Conservation (phyloP, 2,329 filamentous ascomycete species). For the Botrytis paeoniae region DNA sequence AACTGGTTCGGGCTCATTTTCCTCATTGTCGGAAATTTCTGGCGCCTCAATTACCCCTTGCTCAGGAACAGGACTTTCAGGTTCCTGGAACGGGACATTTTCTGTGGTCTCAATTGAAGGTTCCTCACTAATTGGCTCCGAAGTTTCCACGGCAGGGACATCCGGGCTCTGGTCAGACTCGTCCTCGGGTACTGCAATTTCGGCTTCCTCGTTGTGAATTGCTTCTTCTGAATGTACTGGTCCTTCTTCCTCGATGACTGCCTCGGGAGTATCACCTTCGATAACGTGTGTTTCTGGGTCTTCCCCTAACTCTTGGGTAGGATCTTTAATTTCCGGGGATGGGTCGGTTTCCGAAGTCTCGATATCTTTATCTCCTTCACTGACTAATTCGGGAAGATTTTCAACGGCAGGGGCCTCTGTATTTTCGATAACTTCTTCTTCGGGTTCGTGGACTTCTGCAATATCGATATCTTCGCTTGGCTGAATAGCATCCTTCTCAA, state of each 20-base stretch:
- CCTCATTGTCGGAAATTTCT: not conserved
- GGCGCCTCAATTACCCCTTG: not conserved
- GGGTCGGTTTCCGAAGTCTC: not conserved
- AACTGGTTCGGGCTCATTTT: not conserved
- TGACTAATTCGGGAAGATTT: not conserved
- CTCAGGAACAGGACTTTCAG: not conserved
- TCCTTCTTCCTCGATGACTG: not conserved
- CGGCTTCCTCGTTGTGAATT: not conserved
- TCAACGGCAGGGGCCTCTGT: not conserved
- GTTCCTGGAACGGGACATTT: not conserved
- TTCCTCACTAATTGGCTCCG: not conserved
- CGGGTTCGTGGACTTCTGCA: not conserved
- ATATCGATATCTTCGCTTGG: not conserved
- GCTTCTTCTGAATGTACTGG: not conserved
- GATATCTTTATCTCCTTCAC: not conserved
- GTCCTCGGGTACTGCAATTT: not conserved
- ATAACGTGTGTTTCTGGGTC: not conserved
- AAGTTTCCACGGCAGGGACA: not conserved
- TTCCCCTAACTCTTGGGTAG: not conserved
- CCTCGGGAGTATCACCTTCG: not conserved
- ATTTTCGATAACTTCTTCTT: not conserved
- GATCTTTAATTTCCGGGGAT: not conserved
- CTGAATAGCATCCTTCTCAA: not conserved
- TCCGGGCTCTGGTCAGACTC: not conserved
- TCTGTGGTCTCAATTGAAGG: not conserved